Base-by-base conservation (phyloP, 2,329 filamentous ascomycete genomes). In the Sphaerulina musiva region DNA sequence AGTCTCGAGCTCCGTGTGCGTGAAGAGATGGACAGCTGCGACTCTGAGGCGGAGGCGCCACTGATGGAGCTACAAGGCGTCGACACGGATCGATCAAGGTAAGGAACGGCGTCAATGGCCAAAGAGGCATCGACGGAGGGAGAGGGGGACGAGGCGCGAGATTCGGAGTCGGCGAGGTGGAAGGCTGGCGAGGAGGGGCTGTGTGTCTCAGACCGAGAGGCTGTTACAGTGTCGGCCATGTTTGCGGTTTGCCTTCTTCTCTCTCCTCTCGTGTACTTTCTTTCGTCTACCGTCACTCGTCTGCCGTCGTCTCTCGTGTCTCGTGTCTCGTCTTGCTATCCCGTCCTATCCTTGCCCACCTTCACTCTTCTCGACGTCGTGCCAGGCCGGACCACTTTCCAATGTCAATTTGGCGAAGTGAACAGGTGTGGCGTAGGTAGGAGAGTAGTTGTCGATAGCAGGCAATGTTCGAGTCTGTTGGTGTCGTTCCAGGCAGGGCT, bases 71-170 rank as follows among this genome's bases (percentile, higher is more conserved):
- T 62, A 9, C 82, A 83, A 11, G 79, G 76, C 12, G 77, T 78
- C 1, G 84, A 90, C 34, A 86, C 72, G 60, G 80, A 84, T 58
- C 85, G 83, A 50, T 82, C 78, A 51, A 85, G 52, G 53, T 78
- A 74, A 10, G 80, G 76, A 43, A 78, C 78, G 41, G 80, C 75
- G 40, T 81, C 78, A 54, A 87, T 74, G 53, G 85, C 82, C 39
- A 79, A 76, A n/a, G 78, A 79, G 6, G 86, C 85, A 14, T 79
- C 76, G 14, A 76, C 72, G 64, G 83, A 82, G 38, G 83, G 82
- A 48, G 84, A 81, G n/a, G 85, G 84, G 36, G 85, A 87, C 55
- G 75, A 76, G 62, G 76, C 74, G 64, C 77, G 78, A 43, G 62
- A 58, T 23, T 59, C 54, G 12, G 38, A 64, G 62, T 12, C 41